These are phyloP conservation scores for Calonectria ilicicola DNA, from an alignment of 2,329 filamentous ascomycete species.

Conservation along the genomic window DNA sequence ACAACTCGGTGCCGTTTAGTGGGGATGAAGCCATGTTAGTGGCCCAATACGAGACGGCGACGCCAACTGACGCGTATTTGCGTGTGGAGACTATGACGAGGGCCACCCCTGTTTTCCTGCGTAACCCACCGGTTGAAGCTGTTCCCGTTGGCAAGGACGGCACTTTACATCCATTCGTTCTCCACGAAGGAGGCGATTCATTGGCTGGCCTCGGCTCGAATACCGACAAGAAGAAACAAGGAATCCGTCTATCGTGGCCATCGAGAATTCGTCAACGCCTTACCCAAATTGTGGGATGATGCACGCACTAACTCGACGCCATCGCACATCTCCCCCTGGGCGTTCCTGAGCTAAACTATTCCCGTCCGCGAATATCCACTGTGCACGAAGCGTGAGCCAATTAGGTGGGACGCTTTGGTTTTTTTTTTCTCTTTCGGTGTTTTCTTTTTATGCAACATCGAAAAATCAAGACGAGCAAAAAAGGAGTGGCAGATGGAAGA, in stretches of 20 bases:
- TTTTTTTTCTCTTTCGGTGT: neutral
- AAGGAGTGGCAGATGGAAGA: too few relatives aligned
- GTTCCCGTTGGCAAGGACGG: neutral
- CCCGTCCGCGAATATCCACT: neutral
- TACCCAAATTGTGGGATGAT: neutral
- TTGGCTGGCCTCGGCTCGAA: neutral
- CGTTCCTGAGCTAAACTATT: neutral
- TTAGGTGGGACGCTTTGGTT: neutral
- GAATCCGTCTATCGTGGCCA: neutral
- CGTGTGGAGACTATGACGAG: neutral
- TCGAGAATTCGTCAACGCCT: neutral
- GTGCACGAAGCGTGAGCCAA: neutral
- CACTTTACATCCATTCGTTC: neutral
- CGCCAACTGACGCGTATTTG: slow-evolving; percentile 1
- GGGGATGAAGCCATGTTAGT: slow-evolving; percentile 13
- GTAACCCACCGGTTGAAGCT: neutral
- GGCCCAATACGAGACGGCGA: slow-evolving; percentile 2
- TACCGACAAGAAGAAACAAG: neutral
- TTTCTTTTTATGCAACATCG: too few relatives aligned
- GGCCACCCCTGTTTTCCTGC: neutral
- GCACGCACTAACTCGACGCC: neutral
- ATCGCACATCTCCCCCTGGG: neutral
- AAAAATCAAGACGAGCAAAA: too few relatives aligned
- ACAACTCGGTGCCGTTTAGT: neutral
- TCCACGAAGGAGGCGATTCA: neutral